phyloP scores from a whole-genome alignment of 441 rosid species.

The Theobroma grandiflorum region DNA sequence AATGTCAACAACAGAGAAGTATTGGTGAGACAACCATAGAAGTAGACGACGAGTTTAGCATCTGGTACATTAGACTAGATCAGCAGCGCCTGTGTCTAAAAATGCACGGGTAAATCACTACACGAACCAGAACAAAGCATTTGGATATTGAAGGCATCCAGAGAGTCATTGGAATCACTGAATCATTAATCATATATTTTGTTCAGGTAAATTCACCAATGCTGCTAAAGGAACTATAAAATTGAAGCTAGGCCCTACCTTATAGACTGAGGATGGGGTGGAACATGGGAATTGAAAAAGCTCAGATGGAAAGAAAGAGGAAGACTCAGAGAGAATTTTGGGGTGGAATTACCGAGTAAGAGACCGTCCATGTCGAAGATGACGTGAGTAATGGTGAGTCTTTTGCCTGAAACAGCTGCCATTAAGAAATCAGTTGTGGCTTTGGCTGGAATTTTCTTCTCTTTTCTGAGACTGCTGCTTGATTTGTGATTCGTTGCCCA shows the following conservation, averaged over 20 bases:
- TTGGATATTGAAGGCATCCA: neutral
- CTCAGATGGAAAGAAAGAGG: constrained; percentile 6
- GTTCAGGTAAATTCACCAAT: neutral
- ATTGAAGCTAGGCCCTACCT: neutral
- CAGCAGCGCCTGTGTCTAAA: neutral
- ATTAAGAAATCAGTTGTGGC: neutral
- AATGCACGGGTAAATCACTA: neutral
- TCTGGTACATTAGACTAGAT: neutral
- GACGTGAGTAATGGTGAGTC: constrained; percentile 72
- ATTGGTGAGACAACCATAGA: neutral
- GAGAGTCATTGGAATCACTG: neutral
- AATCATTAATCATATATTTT: neutral
- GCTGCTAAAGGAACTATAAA: neutral
- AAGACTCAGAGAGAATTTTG: constrained; percentile 4
- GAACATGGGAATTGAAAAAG: neutral
- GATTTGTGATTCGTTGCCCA: neutral
- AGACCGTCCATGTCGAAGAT: constrained; percentile 98
- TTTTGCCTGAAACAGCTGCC: constrained; percentile 27
- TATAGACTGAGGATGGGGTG: neutral
- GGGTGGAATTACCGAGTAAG: constrained; percentile 65
- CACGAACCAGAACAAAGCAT: neutral
- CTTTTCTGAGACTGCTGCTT: neutral
- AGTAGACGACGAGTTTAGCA: neutral
- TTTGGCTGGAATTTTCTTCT: neutral
- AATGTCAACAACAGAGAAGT: neutral